Base-by-base conservation (phyloP, 495 filamentous ascomycete species). In the Hypoxylon trugodes region DNA sequence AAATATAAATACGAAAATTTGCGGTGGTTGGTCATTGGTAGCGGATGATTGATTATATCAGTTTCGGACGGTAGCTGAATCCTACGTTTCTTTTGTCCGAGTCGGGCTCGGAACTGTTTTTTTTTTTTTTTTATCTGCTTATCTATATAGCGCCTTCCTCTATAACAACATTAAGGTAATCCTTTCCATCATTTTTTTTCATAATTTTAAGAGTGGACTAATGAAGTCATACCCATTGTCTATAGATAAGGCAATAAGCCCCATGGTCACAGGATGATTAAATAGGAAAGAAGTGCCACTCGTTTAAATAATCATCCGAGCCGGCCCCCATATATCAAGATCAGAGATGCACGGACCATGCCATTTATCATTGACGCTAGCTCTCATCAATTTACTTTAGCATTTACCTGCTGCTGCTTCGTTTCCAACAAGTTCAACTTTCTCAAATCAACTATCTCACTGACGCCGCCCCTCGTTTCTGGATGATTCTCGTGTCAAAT, bases 291-390 rank as follows among this genome's bases (percentile, higher is more conserved):
- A 15, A n/a, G n/a, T n/a, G n/a, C n/a, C n/a, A n/a, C 15, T 35
- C 43, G 63, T 52, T 7, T 16, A 50, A 66, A 57, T 48, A 46
- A 66, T 66, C 40, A 43, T 66, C 63, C 63, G 63, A 52, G 2
- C 16, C n/a, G 15, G 46, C 45, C 41, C 54, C 32, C 53, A 41
- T 42, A 36, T 13, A n/a, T 13, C 21, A 22, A 28, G 15, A 18
- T 19, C 10, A 30, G n/a, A 6, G 18, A 30, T n/a, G 63, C 63
- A 66, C 63, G 45, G 51, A 41, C 63, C 57, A 66, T n/a, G 1
- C 30, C 3, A 6, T 30, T 51, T 43, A 40, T 24, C 37, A 24
- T 13, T 24, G 32, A 25, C 42, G 16, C 49, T 38, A 51, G 50
- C 47, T 65, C 43, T 51, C 56, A 22, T 26, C 45, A 18, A 65